Conservation (phyloP, 2,329 filamentous ascomycete genomes). For the Aphanoascus verrucosus region DNA sequence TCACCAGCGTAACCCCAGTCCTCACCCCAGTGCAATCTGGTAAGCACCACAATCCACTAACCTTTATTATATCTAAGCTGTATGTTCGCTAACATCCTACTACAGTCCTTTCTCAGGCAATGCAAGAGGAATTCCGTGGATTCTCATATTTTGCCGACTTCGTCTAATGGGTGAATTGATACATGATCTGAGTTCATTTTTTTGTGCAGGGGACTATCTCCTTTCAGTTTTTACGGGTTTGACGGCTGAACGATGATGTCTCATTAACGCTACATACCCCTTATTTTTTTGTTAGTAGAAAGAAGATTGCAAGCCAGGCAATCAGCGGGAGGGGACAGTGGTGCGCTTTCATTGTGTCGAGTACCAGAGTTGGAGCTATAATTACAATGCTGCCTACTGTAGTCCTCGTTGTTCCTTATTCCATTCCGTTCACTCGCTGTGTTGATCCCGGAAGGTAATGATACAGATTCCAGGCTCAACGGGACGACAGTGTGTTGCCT, state of each 20-base stretch:
- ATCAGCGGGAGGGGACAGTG: neutral
- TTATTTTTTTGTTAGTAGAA: neutral
- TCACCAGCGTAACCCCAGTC: slow-evolving; percentile 95
- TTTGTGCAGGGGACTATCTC: neutral
- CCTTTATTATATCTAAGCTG: neutral
- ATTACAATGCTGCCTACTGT: neutral
- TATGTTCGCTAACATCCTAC: slow-evolving; percentile 1
- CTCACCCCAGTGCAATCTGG: slow-evolving; percentile 94
- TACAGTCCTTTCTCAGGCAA: slow-evolving; percentile 85
- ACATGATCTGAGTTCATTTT: neutral
- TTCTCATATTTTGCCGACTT: slow-evolving; percentile 97
- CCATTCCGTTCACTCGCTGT: neutral
- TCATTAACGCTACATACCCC: slow-evolving; percentile 8
- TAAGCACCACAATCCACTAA: slow-evolving; percentile 43
- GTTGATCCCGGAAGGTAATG: neutral
- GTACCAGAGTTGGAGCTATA: neutral
- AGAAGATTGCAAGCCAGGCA: neutral
- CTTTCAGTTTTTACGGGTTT: slow-evolving; percentile 1
- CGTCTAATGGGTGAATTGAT: slow-evolving; percentile 42
- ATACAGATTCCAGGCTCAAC: neutral
- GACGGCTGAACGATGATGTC: slow-evolving; percentile 1
- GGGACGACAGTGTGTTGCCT: neutral
- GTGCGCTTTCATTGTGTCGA: neutral
- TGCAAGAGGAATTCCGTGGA: slow-evolving; percentile 98
- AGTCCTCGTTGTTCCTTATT: neutral